These are phyloP conservation scores for Wallacemonas sp. DNA, from an alignment of 208 protist genomes.

Conservation along the genomic window DNA sequence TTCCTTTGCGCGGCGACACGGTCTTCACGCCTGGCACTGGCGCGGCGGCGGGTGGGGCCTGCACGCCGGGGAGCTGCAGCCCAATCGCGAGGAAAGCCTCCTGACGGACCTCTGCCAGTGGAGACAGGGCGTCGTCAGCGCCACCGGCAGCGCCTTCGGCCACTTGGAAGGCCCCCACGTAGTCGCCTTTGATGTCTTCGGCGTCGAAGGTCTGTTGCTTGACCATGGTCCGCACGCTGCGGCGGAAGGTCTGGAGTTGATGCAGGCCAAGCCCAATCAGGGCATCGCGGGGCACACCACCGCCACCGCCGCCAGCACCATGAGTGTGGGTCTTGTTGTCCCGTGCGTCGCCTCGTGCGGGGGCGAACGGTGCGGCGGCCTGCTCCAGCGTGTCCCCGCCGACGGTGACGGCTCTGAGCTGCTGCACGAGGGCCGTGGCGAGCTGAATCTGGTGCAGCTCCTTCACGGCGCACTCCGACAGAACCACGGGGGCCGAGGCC, in stretches of 20 bases:
- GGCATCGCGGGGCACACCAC: constrained; percentile 17
- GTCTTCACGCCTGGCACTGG: background rate
- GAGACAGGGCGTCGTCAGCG: constrained; percentile 19
- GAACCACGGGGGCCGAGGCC: background rate
- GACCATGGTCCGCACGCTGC: constrained; percentile 52
- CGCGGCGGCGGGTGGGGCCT: constrained; percentile 13
- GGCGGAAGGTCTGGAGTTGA: constrained; percentile 63
- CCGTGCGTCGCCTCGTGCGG: too few species aligned
- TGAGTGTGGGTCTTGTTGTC: too few species aligned
- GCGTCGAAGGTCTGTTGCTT: constrained; percentile 88
- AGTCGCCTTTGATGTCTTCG: constrained; percentile 75
- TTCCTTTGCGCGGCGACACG: background rate
- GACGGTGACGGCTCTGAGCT: constrained; percentile 26
- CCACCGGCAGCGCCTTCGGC: constrained; percentile 17
- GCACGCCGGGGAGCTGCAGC: constrained; percentile 26
- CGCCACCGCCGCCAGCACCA: too few species aligned
- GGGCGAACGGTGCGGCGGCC: background rate
- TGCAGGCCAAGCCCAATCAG: constrained; percentile 49
- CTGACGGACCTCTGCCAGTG: constrained; percentile 47
- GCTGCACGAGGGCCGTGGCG: constrained; percentile 19
- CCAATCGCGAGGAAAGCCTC: constrained; percentile 57
- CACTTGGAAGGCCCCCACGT: constrained; percentile 33
- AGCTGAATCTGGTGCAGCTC: constrained; percentile 3
- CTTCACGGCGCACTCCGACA: background rate
- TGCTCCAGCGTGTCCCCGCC: background rate